Evolutionary conservation across 169 alveolate genomes (phyloP), one percentile per base, ranked within the genome.

Genomic region (Babesia bovis): DNA sequence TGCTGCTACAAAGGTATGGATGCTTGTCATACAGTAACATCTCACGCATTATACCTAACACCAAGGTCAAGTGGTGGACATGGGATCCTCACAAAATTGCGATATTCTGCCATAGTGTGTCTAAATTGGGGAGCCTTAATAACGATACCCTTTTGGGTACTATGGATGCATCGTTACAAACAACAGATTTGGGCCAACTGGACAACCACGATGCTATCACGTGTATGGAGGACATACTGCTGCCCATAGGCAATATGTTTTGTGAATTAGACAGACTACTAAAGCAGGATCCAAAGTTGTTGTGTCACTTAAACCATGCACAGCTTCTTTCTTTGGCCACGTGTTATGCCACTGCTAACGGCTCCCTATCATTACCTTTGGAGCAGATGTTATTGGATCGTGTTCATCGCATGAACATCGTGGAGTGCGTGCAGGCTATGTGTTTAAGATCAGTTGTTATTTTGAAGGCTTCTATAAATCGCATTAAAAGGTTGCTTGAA

Each of bases 31-130:
- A 10, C n/a, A n/a, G n/a, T n/a, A n/a, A n/a, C n/a, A n/a, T n/a
- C n/a, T n/a, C n/a, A n/a, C n/a, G n/a, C n/a, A n/a, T n/a, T 0
- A 7, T 15, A 10, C 10, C 35, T 33, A 13, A 15, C 10, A 26
- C 33, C 47, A 35, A n/a, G 40, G 30, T 12, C 10, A 9, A n/a
- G 0, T 17, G 28, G 36, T 2, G 23, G 0, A 44, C 35, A 5
- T 35, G 73, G 60, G 33, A 30, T 3, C 45, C 70, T 9, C 68
- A 41, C 17, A 81, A 78, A 23, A n/a, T 78, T 10, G 28, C 83
- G n/a, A 67, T 67, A 63, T 15, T 78, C 7, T 69, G 78, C 47
- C 83, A 78, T 40, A 0, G 66, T 33, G 35, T 78, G 17, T 19
- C 44, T n/a, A 28, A 83, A 13, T 25, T 47, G n/a, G n/a, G n/a